Evolutionary conservation across 1,284 basidiomycete species (phyloP).

Genomic region (Somion occarium): DNA sequence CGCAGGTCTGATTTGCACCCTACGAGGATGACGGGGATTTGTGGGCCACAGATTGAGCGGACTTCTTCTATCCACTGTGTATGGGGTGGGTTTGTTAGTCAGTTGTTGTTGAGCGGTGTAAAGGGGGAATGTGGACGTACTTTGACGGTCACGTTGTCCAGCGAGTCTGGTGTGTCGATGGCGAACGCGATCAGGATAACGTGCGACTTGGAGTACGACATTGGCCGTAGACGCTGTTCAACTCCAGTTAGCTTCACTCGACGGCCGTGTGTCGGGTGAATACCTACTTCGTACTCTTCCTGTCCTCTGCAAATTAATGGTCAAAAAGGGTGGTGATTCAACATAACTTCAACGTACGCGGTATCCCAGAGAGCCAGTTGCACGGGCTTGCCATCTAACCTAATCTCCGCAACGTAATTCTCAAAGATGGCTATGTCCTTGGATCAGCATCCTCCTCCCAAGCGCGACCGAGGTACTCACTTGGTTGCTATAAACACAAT

Average conservation of each 20-base stretch:
- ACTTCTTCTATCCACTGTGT: slow-evolving; percentile 97
- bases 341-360: slow-evolving; percentile 58
- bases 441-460: neutral
- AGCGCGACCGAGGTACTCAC: slow-evolving; percentile 16
- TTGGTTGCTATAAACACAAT: slow-evolving; percentile 27
- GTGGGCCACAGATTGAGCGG: slow-evolving; percentile 82
- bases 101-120: neutral
- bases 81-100: neutral
- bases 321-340: neutral
- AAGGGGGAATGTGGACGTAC: slow-evolving; percentile 32
- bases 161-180: slow-evolving; percentile 93
- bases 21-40: slow-evolving; percentile 79
- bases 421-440: slow-evolving; percentile 78
- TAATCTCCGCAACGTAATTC: slow-evolving; percentile 98
- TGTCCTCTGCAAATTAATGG: slow-evolving; percentile 58
- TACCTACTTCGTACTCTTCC: slow-evolving; percentile 87
- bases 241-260: neutral
- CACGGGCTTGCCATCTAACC: slow-evolving; percentile 94
- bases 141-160: slow-evolving; percentile 94
- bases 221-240: slow-evolving; percentile 78
- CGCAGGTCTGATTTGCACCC: slow-evolving; percentile 87
- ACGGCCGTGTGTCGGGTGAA: slow-evolving; percentile 1
- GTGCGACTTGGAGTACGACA: slow-evolving; percentile 97
- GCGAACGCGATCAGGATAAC: slow-evolving; percentile 97
- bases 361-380: slow-evolving; percentile 97